Percentiles rank a stretch among this genome's conserved stretches.
Conservation (phyloP, 352 stramenopile genomes). For the Thalassiosira mediterranea region DNA sequence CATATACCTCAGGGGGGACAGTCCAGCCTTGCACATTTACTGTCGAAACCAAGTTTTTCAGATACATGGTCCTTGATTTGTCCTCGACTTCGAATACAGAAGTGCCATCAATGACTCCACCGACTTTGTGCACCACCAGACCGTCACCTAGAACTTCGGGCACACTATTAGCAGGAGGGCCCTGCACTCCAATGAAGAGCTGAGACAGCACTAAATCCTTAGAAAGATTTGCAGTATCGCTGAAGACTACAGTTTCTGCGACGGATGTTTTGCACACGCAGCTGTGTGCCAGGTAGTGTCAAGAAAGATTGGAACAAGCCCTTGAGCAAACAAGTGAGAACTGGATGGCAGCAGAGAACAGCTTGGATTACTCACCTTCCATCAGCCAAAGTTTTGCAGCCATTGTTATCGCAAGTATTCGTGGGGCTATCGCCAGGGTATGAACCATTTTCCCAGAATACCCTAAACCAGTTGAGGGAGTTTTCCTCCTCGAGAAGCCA, state of each 20-base stretch:
- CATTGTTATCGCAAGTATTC: background rate
- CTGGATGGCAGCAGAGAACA: background rate
- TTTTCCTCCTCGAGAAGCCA: slow-evolving; percentile 50
- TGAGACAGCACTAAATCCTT: slow-evolving; percentile 48
- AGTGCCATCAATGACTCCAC: slow-evolving; percentile 19
- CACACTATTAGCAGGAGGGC: slow-evolving; percentile 27
- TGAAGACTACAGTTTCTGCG: slow-evolving; percentile 50
- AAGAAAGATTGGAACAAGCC: background rate
- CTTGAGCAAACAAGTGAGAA: background rate
- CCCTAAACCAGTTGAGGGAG: slow-evolving; percentile 59
- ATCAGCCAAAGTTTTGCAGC: slow-evolving; percentile 1
- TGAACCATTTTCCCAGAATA: slow-evolving; percentile 51
- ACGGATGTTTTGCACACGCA: slow-evolving; percentile 61
- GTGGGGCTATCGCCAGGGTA: slow-evolving; percentile 48
- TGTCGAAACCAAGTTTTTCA: slow-evolving; percentile 59
- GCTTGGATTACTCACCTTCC: slow-evolving; percentile 23
- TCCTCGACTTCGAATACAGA: slow-evolving; percentile 64
- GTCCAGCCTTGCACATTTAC: slow-evolving; percentile 55
- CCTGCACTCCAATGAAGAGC: slow-evolving; percentile 47
- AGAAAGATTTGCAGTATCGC: slow-evolving; percentile 14
- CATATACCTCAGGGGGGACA: slow-evolving; percentile 35
- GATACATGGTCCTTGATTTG: slow-evolving; percentile 45
- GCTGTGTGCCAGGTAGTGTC: slow-evolving; percentile 19
- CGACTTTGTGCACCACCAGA: slow-evolving; percentile 32
- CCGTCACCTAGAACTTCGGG: slow-evolving; percentile 31